Percentiles rank a stretch among this genome's conserved stretches.
phyloP scores from a whole-genome alignment of 805 yeast genomes.

The Suhomyces sp. region DNA sequence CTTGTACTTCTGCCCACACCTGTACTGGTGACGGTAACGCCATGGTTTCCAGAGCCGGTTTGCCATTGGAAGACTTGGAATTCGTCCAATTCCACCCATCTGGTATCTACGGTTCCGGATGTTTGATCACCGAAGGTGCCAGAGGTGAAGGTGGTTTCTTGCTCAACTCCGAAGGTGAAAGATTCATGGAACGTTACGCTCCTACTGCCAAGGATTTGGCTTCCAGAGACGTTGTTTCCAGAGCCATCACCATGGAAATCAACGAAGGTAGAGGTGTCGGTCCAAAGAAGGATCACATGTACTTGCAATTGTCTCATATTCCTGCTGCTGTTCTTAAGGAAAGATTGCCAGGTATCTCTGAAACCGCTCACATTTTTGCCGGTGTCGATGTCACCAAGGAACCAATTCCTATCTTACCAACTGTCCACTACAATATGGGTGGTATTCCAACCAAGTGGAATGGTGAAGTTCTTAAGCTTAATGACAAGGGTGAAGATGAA shows the following conservation, averaged over 20 bases:
- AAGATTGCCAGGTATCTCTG: slow-evolving; percentile 98
- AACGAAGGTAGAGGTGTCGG: slow-evolving; percentile 99
- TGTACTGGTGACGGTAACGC: slow-evolving; percentile 99
- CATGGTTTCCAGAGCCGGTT: slow-evolving; percentile 97
- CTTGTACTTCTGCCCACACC: slow-evolving; percentile 98
- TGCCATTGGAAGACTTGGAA: slow-evolving; percentile 96
- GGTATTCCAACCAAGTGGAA: slow-evolving; percentile 98
- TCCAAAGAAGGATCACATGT: slow-evolving; percentile 91
- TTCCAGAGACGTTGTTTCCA: slow-evolving; percentile 95
- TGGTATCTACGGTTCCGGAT: slow-evolving; percentile 98
- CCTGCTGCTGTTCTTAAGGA: slow-evolving; percentile 90
- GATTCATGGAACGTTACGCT: slow-evolving; percentile 99
- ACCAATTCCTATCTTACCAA: slow-evolving; percentile 97
- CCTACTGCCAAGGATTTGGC: slow-evolving; percentile 98
- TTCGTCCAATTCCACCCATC: slow-evolving; percentile 99
- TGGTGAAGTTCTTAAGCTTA: slow-evolving; percentile 87
- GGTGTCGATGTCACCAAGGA: slow-evolving; percentile 99
- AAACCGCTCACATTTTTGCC: slow-evolving; percentile 96
- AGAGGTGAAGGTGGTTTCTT: slow-evolving; percentile 99
- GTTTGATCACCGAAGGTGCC: slow-evolving; percentile 98
- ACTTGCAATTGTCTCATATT: slow-evolving; percentile 87
- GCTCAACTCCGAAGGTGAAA: slow-evolving; percentile 95
- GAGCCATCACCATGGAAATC: slow-evolving; percentile 98
- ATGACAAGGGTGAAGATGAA: slow-evolving; percentile 84
- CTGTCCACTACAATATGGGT: slow-evolving; percentile 99